phyloP scores from a whole-genome alignment of 176 grass and related monocot genomes.

The Typha latifolia region DNA sequence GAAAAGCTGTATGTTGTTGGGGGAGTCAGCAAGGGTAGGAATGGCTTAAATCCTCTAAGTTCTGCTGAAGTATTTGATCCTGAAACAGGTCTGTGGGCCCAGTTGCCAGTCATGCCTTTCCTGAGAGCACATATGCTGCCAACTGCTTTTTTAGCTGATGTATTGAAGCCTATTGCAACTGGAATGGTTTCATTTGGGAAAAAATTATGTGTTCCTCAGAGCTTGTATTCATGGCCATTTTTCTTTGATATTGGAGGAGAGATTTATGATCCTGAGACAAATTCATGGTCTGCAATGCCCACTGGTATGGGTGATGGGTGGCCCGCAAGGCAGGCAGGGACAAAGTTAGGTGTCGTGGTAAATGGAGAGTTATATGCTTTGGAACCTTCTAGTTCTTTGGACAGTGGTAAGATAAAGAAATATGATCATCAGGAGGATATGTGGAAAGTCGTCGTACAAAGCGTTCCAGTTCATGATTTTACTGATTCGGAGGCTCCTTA shows the following conservation, averaged over 20 bases:
- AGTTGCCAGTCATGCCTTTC: constrained; percentile 77
- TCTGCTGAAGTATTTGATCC: constrained; percentile 88
- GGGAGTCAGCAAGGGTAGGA: constrained; percentile 53
- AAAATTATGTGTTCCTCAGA: constrained; percentile 81
- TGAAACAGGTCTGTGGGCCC: constrained; percentile 41
- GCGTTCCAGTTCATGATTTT: constrained; percentile 54
- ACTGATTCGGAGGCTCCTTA: constrained; percentile 65
- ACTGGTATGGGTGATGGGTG: constrained; percentile 76
- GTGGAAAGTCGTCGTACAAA: constrained; percentile 45
- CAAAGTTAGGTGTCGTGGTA: constrained; percentile 57
- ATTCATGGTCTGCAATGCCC: constrained; percentile 61
- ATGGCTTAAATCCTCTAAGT: constrained; percentile 54
- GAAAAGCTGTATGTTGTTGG: constrained; percentile 81
- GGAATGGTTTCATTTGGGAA: constrained; percentile 52
- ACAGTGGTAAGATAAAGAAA: constrained; percentile 64
- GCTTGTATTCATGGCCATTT: constrained; percentile 81
- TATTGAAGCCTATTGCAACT: constrained; percentile 74
- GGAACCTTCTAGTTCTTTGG: constrained; percentile 62
- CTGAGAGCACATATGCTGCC: constrained; percentile 54
- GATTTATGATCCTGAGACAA: constrained; percentile 53
- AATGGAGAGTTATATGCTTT: constrained; percentile 62
- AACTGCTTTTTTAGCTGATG: constrained; percentile 69
- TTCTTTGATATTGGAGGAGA: constrained; percentile 86
- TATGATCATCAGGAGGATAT: constrained; percentile 51
- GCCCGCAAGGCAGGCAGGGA: constrained; percentile 76